phyloP scores from a whole-genome alignment of 768 basidiomycete genomes.

The Suillus discolor region DNA sequence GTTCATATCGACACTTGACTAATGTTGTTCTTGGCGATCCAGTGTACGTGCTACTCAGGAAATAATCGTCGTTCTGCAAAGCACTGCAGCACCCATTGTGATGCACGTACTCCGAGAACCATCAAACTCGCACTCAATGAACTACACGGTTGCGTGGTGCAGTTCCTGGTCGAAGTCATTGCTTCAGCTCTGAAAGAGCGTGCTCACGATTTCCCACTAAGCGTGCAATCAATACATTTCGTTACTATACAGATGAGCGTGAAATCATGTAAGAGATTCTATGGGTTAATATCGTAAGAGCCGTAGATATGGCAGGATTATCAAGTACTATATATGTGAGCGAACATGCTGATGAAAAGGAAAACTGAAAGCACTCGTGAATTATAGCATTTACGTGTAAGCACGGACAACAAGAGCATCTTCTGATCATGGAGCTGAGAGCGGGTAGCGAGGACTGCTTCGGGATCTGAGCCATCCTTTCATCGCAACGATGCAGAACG shows the following conservation, averaged over 20 bases:
- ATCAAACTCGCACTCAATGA: not conserved
- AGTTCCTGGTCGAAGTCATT: not conserved
- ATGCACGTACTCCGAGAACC: not conserved
- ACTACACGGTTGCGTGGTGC: not conserved
- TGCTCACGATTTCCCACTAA: not conserved
- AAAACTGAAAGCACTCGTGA: not conserved
- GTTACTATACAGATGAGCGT: not conserved
- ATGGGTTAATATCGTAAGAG: not conserved
- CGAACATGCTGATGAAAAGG: not conserved
- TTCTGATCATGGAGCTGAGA: constrained; percentile 11
- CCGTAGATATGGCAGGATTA: not conserved
- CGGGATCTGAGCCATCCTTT: constrained; percentile 78
- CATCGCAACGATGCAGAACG: constrained; percentile 69
- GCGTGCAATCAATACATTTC: not conserved
- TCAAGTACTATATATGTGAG: not conserved
- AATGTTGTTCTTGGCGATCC: constrained; percentile 93
- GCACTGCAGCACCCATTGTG: not conserved
- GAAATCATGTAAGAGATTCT: not conserved
- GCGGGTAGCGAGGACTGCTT: constrained; percentile 26
- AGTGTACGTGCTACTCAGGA: constrained; percentile 85
- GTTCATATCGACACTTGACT: constrained; percentile 90
- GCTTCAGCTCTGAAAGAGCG: not conserved
- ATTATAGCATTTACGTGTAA: not conserved
- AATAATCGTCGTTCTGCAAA: constrained; percentile 39
- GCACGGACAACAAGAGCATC: not conserved